Conservation (phyloP, 768 basidiomycete species). For the Baorangia bicolor region DNA sequence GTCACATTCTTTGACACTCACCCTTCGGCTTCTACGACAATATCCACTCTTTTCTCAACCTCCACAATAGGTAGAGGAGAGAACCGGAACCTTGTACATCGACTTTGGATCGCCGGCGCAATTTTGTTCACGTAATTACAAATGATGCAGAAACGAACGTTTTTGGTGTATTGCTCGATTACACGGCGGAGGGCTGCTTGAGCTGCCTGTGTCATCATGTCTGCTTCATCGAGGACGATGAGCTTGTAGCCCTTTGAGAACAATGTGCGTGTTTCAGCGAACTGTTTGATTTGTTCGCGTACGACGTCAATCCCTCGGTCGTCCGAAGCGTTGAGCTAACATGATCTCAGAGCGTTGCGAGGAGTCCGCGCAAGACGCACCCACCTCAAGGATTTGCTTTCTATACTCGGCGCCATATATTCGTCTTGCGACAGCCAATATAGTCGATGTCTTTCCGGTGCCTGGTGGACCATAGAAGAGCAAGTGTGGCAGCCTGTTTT, state of each 20-base stretch:
- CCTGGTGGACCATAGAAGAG: slow-evolving; percentile 98
- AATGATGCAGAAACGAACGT: slow-evolving; percentile 98
- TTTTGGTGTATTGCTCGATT: slow-evolving; percentile 98
- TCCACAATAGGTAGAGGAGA: slow-evolving; percentile 85
- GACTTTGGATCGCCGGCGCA: slow-evolving; percentile 95
- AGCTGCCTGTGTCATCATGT: slow-evolving; percentile 99
- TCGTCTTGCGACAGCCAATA: slow-evolving; percentile 90
- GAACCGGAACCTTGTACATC: slow-evolving; percentile 97
- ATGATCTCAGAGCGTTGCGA: slow-evolving; percentile 1
- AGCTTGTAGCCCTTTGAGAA: slow-evolving; percentile 94
- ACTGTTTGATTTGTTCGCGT: slow-evolving; percentile 97
- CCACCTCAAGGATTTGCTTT: slow-evolving; percentile 93
- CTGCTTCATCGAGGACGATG: slow-evolving; percentile 98
- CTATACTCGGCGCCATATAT: slow-evolving; percentile 86
- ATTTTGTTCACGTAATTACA: slow-evolving; percentile 99
- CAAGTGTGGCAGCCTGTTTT: slow-evolving; percentile 90
- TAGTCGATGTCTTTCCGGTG: slow-evolving; percentile 97
- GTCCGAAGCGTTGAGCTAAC: slow-evolving; percentile 93
- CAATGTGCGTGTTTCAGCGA: slow-evolving; percentile 92
- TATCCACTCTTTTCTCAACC: slow-evolving; percentile 78
- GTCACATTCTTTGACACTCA: slow-evolving; percentile 36
- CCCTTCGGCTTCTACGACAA: slow-evolving; percentile 84
- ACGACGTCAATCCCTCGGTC: slow-evolving; percentile 99
- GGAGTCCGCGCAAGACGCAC: slow-evolving; percentile 9
- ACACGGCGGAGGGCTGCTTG: slow-evolving; percentile 96